Conservation (phyloP, 1,139 yeast genomes). For the Yarrowia galli region DNA sequence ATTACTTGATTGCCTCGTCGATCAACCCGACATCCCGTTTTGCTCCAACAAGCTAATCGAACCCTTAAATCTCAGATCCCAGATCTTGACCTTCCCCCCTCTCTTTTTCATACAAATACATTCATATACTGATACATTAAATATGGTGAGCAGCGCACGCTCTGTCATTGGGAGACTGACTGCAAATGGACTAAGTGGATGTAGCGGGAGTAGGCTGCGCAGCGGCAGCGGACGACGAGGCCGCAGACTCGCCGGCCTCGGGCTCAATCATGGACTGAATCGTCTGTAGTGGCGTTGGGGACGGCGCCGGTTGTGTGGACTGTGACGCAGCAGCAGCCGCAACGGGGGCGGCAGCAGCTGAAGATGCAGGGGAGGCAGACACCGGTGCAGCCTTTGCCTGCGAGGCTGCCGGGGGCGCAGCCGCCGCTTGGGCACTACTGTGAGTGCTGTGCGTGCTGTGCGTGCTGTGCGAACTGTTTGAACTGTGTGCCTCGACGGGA, state of each 20-base stretch:
- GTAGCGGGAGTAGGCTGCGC: slow-evolving; percentile 25
- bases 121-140: slow-evolving; percentile 35
- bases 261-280: slow-evolving; percentile 36
- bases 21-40: too few relatives aligned
- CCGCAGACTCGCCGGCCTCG: slow-evolving; percentile 19
- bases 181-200: slow-evolving; percentile 20
- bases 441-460: background rate
- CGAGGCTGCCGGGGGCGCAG: background rate
- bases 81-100: too few relatives aligned
- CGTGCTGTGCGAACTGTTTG: background rate
- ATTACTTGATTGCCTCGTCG: too few relatives aligned
- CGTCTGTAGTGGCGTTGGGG: background rate
- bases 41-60: too few relatives aligned
- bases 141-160: slow-evolving; percentile 25
- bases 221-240: background rate
- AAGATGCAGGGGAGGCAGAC: background rate
- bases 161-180: background rate
- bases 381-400: background rate
- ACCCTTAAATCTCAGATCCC: too few relatives aligned
- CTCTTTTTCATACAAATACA: slow-evolving; percentile 7
- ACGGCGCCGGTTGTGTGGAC: background rate
- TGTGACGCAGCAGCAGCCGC: too few relatives aligned
- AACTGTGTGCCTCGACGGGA: background rate
- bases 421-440: background rate
- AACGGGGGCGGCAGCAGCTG: background rate